Evolutionary conservation across 768 basidiomycete species (phyloP), one percentile per base, ranked within the genome.

Genomic region (Cystofilobasidium macerans): DNA sequence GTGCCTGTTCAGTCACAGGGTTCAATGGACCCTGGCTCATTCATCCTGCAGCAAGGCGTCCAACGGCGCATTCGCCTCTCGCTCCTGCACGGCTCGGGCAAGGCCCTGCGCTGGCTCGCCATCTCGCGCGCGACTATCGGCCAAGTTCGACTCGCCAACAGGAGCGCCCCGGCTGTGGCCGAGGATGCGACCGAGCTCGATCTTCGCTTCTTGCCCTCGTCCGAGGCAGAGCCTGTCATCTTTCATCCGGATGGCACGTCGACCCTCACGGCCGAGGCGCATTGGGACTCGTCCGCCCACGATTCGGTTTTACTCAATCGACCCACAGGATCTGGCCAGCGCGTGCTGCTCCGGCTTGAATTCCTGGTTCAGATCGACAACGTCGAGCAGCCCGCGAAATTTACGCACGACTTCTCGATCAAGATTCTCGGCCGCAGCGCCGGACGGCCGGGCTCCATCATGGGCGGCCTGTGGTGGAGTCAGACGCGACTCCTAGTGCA

Each of bases 201-300:
- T 4, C 80, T 94, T 32, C 86, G 86, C 24, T 74, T 94, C 22
- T 79, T 64, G 7, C 85, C 72, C 82, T 85, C 61, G 32, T 61
- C 74, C 86, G 88, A 77, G 75, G 72, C 22, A 5, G 57, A 47
- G 4, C 20, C 59, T 1, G 78, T 89, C 26, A 84, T 88, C 69
- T 91, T 59, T 59, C 60, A 40, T 28, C 48, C 54, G 12, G 65
- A 56, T 28, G 57, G 59, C 1, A 61, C 65, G 28, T 53, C 57
- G 18, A 61, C 57, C 18, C 75, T 97, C 53, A 77, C 80, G 26
- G 85, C 84, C 12, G 82, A 84, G 62, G 86, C 86, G 1, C 79
- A 88, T 8, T 98, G 94, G 93, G 95, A 99, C 77, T 90, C 89
- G 0, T 90, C 91, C 65, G 78, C 89, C 16, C 95, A 97, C 74